Base-by-base conservation (phyloP, 306 rosid genomes). In the Luffa aegyptiaca region DNA sequence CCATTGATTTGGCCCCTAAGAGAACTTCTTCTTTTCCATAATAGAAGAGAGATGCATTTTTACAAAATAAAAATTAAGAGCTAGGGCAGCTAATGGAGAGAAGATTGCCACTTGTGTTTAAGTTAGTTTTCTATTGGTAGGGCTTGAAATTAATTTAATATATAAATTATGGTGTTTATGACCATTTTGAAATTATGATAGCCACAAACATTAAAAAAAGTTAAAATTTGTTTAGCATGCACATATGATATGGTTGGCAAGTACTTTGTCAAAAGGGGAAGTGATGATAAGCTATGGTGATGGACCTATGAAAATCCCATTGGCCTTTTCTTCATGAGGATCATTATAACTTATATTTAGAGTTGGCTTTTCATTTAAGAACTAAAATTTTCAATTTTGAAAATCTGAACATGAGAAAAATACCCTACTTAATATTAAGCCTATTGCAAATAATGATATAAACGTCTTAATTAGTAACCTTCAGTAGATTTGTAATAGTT, bases 81-180 rank as follows among this genome's bases (percentile, higher is more conserved):
- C 75, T 20, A 44, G 44, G 16, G 75, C 49, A 17, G 18, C 75
- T 44, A 35, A 44, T 69, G 75, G 75, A 69, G 53, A 10, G 55
- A 44, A 69, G 37, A 42, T 69, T 69, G 75, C 75, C 75, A 69
- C 75, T 69, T 69, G 75, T 69, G 75, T 10, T 69, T 69, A 69
- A 5, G 36, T 44, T 69, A 69, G 37, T 44, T 69, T 36, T 18
- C 55, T 44, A 69, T 69, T 44, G 75, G 75, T 11, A 4, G 18
- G 55, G 10, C 18, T 69, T n/a, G 3, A 10, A 5, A 41, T 69
- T 16, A 69, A 41, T 69, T n/a, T 44, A 69, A 6, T 39, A 1
- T 41, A 36, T 33, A 5, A 5, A 5, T 36, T 58, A 11, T 21
- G 65, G 37, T 26, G 49, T 16, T 1, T 65, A 17, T 65, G 48